Evolutionary conservation across 2,329 filamentous ascomycete genomes (phyloP).

Genomic region (Trematosphaeria pertusa): DNA sequence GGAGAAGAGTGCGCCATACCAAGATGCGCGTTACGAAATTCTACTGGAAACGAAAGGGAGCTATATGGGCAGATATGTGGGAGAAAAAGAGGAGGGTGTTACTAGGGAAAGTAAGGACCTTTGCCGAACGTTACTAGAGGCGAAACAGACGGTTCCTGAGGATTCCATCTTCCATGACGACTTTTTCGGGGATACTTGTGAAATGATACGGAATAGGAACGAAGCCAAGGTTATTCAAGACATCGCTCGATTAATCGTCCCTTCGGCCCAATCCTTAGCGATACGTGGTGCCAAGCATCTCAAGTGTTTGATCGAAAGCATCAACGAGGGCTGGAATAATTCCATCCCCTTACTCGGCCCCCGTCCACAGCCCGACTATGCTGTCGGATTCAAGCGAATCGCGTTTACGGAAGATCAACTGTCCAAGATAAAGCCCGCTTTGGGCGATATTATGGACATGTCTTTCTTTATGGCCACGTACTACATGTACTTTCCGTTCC

Average conservation of each 20-base stretch:
- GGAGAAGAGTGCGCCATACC: constrained; percentile 31
- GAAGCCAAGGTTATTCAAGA: constrained; percentile 22
- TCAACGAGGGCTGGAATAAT: constrained; percentile 54
- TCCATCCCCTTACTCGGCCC: constrained; percentile 46
- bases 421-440: constrained; percentile 42
- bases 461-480: constrained; percentile 56
- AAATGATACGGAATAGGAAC: constrained; percentile 21
- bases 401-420: constrained; percentile 55
- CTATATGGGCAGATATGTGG: constrained; percentile 41
- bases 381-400: constrained; percentile 50
- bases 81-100: constrained; percentile 4
- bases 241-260: constrained; percentile 20
- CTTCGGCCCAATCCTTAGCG: constrained; percentile 48
- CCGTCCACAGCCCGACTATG: constrained; percentile 55
- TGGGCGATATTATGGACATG: constrained; percentile 35
- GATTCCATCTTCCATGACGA: constrained; percentile 19
- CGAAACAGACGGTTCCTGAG: constrained; percentile 2
- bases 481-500: constrained; percentile 59
- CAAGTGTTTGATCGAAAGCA: constrained; percentile 47
- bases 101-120: constrained; percentile 6
- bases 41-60: constrained; percentile 51
- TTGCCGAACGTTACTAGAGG: constrained; percentile 9
- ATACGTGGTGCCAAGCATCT: constrained; percentile 30
- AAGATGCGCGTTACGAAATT: constrained; percentile 43
- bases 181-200: constrained; percentile 20